Base-by-base conservation (phyloP, 1,284 basidiomycete species). In the Trichosporon ovoides region DNA sequence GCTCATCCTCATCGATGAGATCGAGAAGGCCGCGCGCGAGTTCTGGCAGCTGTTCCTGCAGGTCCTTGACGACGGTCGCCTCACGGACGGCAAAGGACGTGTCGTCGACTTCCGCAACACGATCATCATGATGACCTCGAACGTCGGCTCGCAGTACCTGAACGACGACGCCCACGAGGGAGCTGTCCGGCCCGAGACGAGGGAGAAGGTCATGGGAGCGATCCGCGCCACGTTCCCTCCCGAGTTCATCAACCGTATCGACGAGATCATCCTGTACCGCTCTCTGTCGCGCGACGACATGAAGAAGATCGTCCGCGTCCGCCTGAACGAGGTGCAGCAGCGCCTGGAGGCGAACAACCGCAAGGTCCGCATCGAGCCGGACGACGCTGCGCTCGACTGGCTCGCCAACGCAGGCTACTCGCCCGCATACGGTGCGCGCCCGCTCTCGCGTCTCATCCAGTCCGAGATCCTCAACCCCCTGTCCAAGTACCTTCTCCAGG, bases 381-480 rank as follows among this genome's bases (percentile, higher is more conserved):
- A 94, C 72, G 80, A 83, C 3, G 84, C 81, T 19, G 87, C 89
- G 56, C 91, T 89, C 77, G 83, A 87, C 56, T 95, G 89, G 79
- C 84, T 98, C 50, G 85, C 84, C 59, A 86, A 87, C 31, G 83
- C 87, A 46, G 92, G 94, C 0, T 98, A 93, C 78, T 90, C 88
- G 48, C 82, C 88, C 3, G 78, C 80, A 36, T 93, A 94, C 69
- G 91, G 93, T 66, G 95, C 94, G 56, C 85, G 95, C 55, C 95
- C 95, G 2, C 83, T 98, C 64, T 89, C 91, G 71, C 84, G 94
- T 40, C 84, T 89, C 9, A 96, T 99, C 69, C 93, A 97, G 77
- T 87, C 84, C 69, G 91, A 98, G 74, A 81, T 98, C 50, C 83
- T 98, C 67, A 94, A 96, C 76, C 95, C 95, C 10, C 80, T 98